Evolutionary conservation across 192 early-diverging fungal species (phyloP).

Genomic region (Geranomyces variabilis): DNA sequence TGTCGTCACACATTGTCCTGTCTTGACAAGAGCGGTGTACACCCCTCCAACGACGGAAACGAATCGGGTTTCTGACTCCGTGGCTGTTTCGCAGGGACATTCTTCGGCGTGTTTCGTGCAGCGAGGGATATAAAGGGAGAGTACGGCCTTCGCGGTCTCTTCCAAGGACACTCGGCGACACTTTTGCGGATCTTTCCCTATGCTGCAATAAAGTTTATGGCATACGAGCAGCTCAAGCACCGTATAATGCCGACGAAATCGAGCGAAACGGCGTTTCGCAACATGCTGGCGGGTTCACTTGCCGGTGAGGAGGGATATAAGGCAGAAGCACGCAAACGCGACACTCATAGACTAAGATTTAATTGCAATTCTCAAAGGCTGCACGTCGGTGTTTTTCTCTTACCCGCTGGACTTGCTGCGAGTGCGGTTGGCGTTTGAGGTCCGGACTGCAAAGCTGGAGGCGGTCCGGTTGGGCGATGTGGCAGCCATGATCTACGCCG

Average conservation of each 20-base stretch:
- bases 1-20: background rate
- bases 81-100: slow-evolving; percentile 60
- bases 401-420: slow-evolving; percentile 95
- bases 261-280: slow-evolving; percentile 65
- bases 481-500: slow-evolving; percentile 71
- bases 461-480: slow-evolving; percentile 32
- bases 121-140: slow-evolving; percentile 70
- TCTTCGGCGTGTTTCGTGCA: slow-evolving; percentile 81
- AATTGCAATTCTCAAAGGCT: no score
- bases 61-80: no score
- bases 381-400: slow-evolving; percentile 83
- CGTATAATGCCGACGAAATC: slow-evolving; percentile 55
- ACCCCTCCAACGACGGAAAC: no score
- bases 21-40: background rate
- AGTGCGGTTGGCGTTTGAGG: slow-evolving; percentile 91
- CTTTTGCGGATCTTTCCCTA: slow-evolving; percentile 95
- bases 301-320: slow-evolving; percentile 42
- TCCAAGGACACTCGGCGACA: slow-evolving; percentile 94
- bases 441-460: slow-evolving; percentile 37
- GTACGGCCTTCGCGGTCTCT: slow-evolving; percentile 79
- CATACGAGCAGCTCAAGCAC: slow-evolving; percentile 85
- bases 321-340: no score
- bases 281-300: slow-evolving; percentile 81
- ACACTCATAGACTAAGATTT: no score
- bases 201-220: slow-evolving; percentile 95